Evolutionary conservation across 176 grass and related monocot genomes (phyloP), one percentile per base, ranked within the genome.

Genomic region (Zea luxurians): DNA sequence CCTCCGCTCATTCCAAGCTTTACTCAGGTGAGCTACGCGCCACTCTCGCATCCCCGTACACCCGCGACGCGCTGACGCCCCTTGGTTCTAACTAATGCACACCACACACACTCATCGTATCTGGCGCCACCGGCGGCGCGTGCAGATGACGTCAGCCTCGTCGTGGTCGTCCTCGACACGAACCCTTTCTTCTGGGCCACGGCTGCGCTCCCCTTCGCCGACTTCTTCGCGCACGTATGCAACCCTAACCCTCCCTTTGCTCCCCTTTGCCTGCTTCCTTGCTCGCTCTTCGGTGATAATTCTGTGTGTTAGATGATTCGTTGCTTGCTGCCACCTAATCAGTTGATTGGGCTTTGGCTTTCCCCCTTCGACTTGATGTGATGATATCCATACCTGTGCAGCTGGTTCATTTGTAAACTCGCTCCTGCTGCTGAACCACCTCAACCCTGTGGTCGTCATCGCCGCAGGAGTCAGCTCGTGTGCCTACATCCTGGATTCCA

Each of bases 121-220:
- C 38, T 17, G 17, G 9, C 40, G 15, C 27, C 27, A 27, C 47
- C 46, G 34, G 47, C 62, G 76, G 38, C 34, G 44, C 4, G 47
- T 49, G 68, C 83, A 98, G 95, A 94, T 83, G 95, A 98, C 38
- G 78, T 90, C 77, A 98, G 91, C 85, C 85, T 98, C 66, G 72
- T 89, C 20, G 85, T 94, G 37, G 83, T 93, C 0, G 83, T 98
- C 79, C 74, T 94, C 71, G 91, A 98, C 78, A 90, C 83, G 48
- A 98, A 98, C 78, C 95, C 95, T 61, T 92, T 98, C 85, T 98
- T 94, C 83, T 94, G 91, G 95, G 84, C 84, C 75, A 2, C 66
- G 57, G 73, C 84, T 63, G 67, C 84, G 18, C 82, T 98, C 77
- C 83, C 87, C 52, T 94, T 98, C 83, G 80, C 96, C 48, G 70